A percentile compares a stretch with the other conserved stretches of the same genome.
phyloP scores from a whole-genome alignment of 345 rosid genomes.

The Excoecaria cochinchinensis region DNA sequence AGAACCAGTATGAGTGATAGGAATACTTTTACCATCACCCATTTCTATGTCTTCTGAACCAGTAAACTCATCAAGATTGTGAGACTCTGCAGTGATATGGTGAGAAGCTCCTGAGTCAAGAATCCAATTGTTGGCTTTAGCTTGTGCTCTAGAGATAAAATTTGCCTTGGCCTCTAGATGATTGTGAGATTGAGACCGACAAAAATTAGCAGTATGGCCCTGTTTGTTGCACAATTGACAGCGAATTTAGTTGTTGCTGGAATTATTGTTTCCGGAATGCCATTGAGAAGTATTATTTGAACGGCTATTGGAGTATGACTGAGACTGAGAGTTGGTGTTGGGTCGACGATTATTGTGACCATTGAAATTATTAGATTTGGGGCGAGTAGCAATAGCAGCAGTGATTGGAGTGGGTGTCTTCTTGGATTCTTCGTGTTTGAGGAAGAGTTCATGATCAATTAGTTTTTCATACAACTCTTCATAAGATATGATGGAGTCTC shows the following conservation, averaged over 20 bases:
- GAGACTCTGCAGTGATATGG: neutral
- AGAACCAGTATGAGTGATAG: slow-evolving; percentile 8
- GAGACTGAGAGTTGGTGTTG: neutral
- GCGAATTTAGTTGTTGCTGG: neutral
- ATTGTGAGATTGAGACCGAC: neutral
- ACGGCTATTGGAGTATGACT: too few species aligned
- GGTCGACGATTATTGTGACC: neutral
- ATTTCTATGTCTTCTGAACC: neutral
- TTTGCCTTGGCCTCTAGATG: neutral
- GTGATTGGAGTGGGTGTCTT: neutral
- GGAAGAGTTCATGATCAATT: neutral
- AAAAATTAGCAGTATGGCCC: neutral
- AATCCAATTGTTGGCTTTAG: neutral
- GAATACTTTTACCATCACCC: slow-evolving; percentile 8
- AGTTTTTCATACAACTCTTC: neutral
- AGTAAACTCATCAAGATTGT: neutral
- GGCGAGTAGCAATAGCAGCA: neutral
- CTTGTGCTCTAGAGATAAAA: neutral
- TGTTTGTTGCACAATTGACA: neutral
- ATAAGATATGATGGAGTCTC: neutral
- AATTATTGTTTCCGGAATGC: neutral
- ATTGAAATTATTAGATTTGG: neutral
- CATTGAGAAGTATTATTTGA: neutral
- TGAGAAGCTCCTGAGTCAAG: neutral
- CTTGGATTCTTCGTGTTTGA: neutral